Evolutionary conservation across 257 asterid species (phyloP), one percentile per base, ranked within the genome.

Genomic region (Capsicum rhomboideum): DNA sequence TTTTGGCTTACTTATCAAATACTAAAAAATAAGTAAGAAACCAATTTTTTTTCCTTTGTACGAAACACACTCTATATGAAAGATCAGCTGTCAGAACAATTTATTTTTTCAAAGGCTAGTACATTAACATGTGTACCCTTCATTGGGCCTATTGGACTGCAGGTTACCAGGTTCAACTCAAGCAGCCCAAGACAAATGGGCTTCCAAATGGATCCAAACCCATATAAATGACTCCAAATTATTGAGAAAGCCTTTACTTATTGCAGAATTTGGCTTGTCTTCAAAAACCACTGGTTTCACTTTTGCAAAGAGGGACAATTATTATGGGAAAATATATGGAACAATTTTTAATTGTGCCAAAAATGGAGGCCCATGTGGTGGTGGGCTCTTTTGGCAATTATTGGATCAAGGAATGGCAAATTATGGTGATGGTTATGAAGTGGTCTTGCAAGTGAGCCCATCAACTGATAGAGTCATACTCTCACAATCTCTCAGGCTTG

Each of bases 301-400:
- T 9, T 34, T 85, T 6, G 20, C 37, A 9, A 80, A 7, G 23
- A 86, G 89, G 67, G 89, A 84, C 26, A 78, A 68, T 1, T 84
- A 72, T 52, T 74, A 77, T 46, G 72, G 84, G 0, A 78, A 40
- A 3, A 81, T 84, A 40, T 84, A 87, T 37, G 54, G 67, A 23
- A 66, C 78, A 7, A 82, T 85, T 54, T 82, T 72, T 20, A 2
- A 28, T 6, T 84, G 77, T 42, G 87, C 89, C 17, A 67, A 21
- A 78, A 1, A 16, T 23, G 83, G 85, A 14, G 83, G 56, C 20
- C 49, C 82, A 8, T 72, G 83, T 54, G 82, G 71, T 26, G 87
- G 89, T 1, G 64, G 80, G 23, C 46, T 87, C 2, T 79, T 87
- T 20, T 87, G 89, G 87, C 87, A 87, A 72, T 55, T 84, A 21